These are phyloP conservation scores for Brachypodium distachyon DNA, from an alignment of 202 grass and related monocot genomes.

Conservation along the genomic window DNA sequence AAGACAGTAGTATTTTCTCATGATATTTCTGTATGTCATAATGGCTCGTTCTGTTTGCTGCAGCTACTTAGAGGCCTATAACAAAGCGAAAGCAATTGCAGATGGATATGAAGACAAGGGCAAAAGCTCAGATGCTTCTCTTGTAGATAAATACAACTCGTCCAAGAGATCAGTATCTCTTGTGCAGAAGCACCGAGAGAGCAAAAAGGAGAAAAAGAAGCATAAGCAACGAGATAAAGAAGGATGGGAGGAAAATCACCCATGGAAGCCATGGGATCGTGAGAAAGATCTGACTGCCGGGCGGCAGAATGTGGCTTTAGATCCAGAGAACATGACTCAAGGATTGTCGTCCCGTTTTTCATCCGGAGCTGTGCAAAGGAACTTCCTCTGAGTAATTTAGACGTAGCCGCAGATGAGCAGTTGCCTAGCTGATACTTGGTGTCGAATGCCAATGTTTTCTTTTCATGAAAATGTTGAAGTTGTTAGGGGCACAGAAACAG, in stretches of 20 bases:
- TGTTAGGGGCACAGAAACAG: neutral
- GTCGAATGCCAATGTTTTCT: neutral
- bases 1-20: neutral
- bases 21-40: neutral
- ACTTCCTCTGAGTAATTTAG: slow-evolving; percentile 50
- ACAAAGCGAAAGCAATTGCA: slow-evolving; percentile 76
- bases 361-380: slow-evolving; percentile 66
- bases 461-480: neutral
- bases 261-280: slow-evolving; percentile 98
- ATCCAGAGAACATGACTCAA: slow-evolving; percentile 55
- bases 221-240: slow-evolving; percentile 39
- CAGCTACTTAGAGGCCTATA: slow-evolving; percentile 95
- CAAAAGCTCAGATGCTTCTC: slow-evolving; percentile 39
- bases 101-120: slow-evolving; percentile 45
- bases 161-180: slow-evolving; percentile 63
- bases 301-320: slow-evolving; percentile 63
- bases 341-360: slow-evolving; percentile 78
- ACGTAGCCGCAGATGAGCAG: neutral
- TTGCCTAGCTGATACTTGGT: neutral
- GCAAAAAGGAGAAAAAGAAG: slow-evolving; percentile 52
- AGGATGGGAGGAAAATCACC: slow-evolving; percentile 67
- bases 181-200: slow-evolving; percentile 51
- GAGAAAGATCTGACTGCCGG: slow-evolving; percentile 83
- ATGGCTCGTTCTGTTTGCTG: slow-evolving; percentile 1
- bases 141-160: slow-evolving; percentile 82